These are phyloP conservation scores for Seiridium cupressi DNA, from an alignment of 2,329 filamentous ascomycete genomes.

Conservation along the genomic window DNA sequence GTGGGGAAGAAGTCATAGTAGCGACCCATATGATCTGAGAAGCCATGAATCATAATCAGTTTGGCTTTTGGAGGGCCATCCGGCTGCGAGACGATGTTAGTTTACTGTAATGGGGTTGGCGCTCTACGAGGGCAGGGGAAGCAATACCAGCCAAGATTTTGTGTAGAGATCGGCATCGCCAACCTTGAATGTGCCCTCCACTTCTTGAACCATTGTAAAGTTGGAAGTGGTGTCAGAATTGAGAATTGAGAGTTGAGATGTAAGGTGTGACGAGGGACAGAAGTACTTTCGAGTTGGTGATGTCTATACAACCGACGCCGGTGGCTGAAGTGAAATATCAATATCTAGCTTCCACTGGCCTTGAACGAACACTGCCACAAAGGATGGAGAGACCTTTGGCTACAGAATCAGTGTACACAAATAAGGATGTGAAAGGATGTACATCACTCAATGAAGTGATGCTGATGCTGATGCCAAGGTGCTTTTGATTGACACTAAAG, in stretches of 20 bases:
- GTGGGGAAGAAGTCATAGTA: slow-evolving; percentile 73
- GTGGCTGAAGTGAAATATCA: too few species aligned
- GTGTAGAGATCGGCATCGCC: slow-evolving; percentile 48
- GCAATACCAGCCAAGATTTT: slow-evolving; percentile 55
- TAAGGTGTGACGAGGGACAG: too few species aligned
- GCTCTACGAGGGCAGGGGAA: slow-evolving; percentile 1
- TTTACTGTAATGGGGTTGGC: background rate
- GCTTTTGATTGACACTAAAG: background rate
- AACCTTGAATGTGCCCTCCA: slow-evolving; percentile 50
- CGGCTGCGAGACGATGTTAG: slow-evolving; percentile 39
- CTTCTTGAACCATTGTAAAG: slow-evolving; percentile 34
- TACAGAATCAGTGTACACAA: too few species aligned
- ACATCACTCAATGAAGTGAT: background rate
- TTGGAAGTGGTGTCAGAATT: background rate
- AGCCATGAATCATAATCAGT: slow-evolving; percentile 83
- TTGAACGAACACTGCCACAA: too few species aligned
- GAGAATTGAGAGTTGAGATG: background rate
- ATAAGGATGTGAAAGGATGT: too few species aligned
- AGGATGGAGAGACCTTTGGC: too few species aligned
- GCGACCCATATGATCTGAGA: slow-evolving; percentile 78
- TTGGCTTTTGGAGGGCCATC: slow-evolving; percentile 61
- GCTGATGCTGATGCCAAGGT: background rate
- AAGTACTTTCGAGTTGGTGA: too few species aligned
- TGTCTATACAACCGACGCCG: too few species aligned
- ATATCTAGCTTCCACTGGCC: too few species aligned